These are phyloP conservation scores for Orbilia blumenaviensis DNA, from an alignment of 2,329 filamentous ascomycete genomes.

Conservation along the genomic window DNA sequence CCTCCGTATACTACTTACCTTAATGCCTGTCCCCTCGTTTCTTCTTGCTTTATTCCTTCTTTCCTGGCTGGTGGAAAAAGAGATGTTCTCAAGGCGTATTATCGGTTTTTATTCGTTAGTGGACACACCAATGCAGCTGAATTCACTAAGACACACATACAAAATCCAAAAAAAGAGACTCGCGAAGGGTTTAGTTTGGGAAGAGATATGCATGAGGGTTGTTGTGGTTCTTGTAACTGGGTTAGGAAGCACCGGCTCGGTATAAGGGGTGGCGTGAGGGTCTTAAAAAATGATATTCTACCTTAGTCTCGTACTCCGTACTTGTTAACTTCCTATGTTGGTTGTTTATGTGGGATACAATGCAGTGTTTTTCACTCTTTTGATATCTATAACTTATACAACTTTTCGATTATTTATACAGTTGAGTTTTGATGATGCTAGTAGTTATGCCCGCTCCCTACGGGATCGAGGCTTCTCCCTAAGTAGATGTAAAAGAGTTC, in stretches of 20 bases:
- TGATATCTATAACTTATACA: background rate
- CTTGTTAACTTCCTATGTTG: background rate
- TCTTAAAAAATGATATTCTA: too few relatives aligned
- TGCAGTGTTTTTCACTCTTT: background rate
- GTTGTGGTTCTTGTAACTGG: too few relatives aligned
- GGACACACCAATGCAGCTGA: too few relatives aligned
- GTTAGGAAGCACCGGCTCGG: too few relatives aligned
- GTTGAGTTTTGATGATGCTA: too few relatives aligned
- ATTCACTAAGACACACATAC: background rate
- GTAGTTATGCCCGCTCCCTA: too few relatives aligned
- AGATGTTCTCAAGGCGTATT: background rate
- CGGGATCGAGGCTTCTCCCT: too few relatives aligned
- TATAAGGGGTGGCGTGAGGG: too few relatives aligned
- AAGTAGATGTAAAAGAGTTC: background rate
- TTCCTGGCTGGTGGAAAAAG: background rate
- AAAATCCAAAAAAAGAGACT: background rate
- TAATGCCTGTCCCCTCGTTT: background rate
- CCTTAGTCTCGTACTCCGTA: background rate
- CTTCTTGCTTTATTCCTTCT: background rate
- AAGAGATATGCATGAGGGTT: too few relatives aligned
- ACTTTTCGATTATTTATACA: too few relatives aligned
- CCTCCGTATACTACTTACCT: background rate
- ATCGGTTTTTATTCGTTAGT: background rate
- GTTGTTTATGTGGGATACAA: background rate
- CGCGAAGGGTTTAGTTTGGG: too few relatives aligned